Percentiles rank a stretch among this genome's conserved stretches.
phyloP scores from a whole-genome alignment of 768 basidiomycete genomes.

The Punctularia strigosozonata region DNA sequence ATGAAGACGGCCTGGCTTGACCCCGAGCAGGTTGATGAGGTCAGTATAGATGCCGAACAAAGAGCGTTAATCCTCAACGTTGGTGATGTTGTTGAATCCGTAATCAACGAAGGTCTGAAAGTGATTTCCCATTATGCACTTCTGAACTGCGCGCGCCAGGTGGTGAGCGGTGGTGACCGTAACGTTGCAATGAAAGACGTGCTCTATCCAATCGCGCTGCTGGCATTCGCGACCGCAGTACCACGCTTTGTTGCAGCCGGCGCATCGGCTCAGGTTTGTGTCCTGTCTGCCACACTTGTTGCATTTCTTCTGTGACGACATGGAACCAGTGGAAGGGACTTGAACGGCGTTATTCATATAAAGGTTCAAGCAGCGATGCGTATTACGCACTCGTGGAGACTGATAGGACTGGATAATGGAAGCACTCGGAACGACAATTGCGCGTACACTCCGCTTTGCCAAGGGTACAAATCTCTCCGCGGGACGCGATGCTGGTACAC shows the following conservation, averaged over 20 bases:
- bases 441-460: no score
- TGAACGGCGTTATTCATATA: no score
- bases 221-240: constrained; percentile 24
- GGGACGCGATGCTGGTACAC: no score
- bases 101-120: constrained; percentile 22
- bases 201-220: constrained; percentile 15
- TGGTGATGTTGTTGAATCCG: constrained; percentile 19
- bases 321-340: no score
- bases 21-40: constrained; percentile 11
- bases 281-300: no score
- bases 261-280: constrained; percentile 10
- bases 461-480: no score
- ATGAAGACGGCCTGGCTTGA: constrained; percentile 17
- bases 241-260: constrained; percentile 17
- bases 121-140: constrained; percentile 18
- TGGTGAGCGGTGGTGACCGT: constrained; percentile 21
- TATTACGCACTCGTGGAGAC: no score
- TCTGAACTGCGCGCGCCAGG: constrained; percentile 17
- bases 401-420: no score
- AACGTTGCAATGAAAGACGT: constrained; percentile 22
- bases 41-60: constrained; percentile 22
- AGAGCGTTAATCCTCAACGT: constrained; percentile 5
- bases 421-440: no score
- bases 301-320: no score
- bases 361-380: no score